A percentile compares a stretch with the other conserved stretches of the same genome.
These are phyloP conservation scores for Rhizomucor miehei DNA, from an alignment of 371 early-diverging fungal genomes.

Conservation along the genomic window DNA sequence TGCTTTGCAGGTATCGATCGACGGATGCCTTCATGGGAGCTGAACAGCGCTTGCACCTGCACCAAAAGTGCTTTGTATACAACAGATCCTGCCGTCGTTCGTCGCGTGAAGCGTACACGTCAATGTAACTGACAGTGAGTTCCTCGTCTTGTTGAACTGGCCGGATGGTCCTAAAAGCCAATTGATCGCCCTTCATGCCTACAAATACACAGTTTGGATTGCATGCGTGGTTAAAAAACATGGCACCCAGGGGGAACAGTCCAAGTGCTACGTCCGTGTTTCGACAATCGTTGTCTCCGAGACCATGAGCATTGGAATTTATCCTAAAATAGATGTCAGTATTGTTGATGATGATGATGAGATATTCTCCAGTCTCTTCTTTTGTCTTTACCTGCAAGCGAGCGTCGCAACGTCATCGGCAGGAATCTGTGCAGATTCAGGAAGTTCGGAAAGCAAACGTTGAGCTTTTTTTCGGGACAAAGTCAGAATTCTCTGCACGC, in stretches of 20 bases:
- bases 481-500: no score
- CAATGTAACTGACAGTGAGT: conserved; percentile 62
- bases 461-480: conserved; percentile 21
- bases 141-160: conserved; percentile 56
- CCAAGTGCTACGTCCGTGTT: conserved; percentile 60
- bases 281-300: conserved; percentile 51
- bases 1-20: conserved; percentile 67
- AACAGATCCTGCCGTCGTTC: conserved; percentile 65
- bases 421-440: conserved; percentile 39
- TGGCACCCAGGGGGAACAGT: conserved; percentile 59
- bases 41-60: conserved; percentile 69
- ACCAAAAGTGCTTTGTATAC: conserved; percentile 65
- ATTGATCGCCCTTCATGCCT: conserved; percentile 45
- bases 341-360: background rate
- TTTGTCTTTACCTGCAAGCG: conserved; percentile 50
- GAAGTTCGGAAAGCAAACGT: conserved; percentile 43
- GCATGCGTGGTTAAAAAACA: conserved; percentile 69
- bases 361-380: no score
- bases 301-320: conserved; percentile 58
- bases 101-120: conserved; percentile 66
- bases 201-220: conserved; percentile 66
- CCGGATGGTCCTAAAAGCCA: conserved; percentile 59
- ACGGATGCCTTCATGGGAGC: conserved; percentile 58
- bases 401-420: conserved; percentile 55
- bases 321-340: conserved; percentile 29